phyloP scores from a whole-genome alignment of 805 yeast genomes.

The Tetrapisispora fleetii region DNA sequence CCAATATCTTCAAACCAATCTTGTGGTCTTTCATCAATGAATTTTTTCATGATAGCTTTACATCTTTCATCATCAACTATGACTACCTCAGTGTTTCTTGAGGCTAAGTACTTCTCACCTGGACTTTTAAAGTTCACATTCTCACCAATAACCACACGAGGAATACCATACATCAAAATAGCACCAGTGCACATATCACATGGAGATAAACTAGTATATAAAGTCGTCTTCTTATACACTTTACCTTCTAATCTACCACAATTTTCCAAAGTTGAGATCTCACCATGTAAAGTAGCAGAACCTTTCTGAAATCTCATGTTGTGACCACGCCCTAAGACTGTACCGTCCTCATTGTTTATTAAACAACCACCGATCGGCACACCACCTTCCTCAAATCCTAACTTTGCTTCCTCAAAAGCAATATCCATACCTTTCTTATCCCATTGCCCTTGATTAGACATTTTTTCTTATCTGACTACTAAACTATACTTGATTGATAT shows the following conservation, averaged over 20 bases:
- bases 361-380: slow-evolving; percentile 58
- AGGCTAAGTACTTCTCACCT: slow-evolving; percentile 63
- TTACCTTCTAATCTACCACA: slow-evolving; percentile 83
- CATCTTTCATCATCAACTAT: slow-evolving; percentile 52
- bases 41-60: slow-evolving; percentile 62
- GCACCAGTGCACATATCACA: slow-evolving; percentile 96
- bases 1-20: slow-evolving; percentile 84
- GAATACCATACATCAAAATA: slow-evolving; percentile 76
- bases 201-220: slow-evolving; percentile 88
- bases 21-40: slow-evolving; percentile 66
- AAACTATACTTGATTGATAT: too few species aligned
- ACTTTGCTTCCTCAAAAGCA: slow-evolving; percentile 63
- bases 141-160: slow-evolving; percentile 84
- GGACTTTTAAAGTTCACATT: slow-evolving; percentile 67
- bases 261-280: slow-evolving; percentile 77
- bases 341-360: slow-evolving; percentile 50
- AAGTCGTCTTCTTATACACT: slow-evolving; percentile 73
- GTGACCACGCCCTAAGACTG: slow-evolving; percentile 79
- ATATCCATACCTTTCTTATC: slow-evolving; percentile 56
- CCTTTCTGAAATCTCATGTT: slow-evolving; percentile 80
- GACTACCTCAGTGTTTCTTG: slow-evolving; percentile 64
- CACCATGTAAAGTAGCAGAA: slow-evolving; percentile 85
- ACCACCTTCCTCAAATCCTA: slow-evolving; percentile 75
- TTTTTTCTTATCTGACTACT: neutral
- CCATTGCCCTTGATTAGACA: slow-evolving; percentile 34